Conservation (phyloP, 345 rosid genomes). For the Laguncularia racemosa region DNA sequence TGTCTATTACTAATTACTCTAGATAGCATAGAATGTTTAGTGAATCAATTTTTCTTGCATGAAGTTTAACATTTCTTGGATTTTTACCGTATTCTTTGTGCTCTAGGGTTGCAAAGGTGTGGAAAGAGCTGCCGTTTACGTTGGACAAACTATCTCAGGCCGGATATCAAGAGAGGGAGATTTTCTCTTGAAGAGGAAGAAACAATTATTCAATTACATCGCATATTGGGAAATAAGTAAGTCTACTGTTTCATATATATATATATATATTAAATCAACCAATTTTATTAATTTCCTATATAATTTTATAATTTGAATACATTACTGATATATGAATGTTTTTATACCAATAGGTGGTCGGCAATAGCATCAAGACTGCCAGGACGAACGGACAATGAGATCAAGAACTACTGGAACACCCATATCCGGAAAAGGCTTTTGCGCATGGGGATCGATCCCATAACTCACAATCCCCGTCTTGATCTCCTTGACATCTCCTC, state of each 20-base stretch:
- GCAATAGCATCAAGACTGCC: conserved; percentile 80
- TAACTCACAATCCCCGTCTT: conserved; percentile 69
- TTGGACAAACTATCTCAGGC: conserved; percentile 75
- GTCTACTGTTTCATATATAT: conserved; percentile 6
- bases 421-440: conserved; percentile 68
- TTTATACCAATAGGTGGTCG: conserved; percentile 48
- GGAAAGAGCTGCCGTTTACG: conserved; percentile 77
- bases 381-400: conserved; percentile 85
- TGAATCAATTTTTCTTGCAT: background rate
- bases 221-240: conserved; percentile 73
- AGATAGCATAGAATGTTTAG: background rate
- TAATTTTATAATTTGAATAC: too few relatives aligned
- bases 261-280: background rate
- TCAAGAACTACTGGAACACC: conserved; percentile 87
- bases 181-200: conserved; percentile 74
- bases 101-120: conserved; percentile 57
- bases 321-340: background rate
- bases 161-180: conserved; percentile 71
- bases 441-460: conserved; percentile 87
- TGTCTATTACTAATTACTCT: too few relatives aligned
- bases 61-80: background rate
- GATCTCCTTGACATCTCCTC: conserved; percentile 74
- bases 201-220: conserved; percentile 61
- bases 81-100: background rate
- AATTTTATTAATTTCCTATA: background rate